A percentile compares a stretch with the other conserved stretches of the same genome.
These are phyloP conservation scores for Coffea canephora DNA, from an alignment of 257 asterid genomes.

Conservation along the genomic window DNA sequence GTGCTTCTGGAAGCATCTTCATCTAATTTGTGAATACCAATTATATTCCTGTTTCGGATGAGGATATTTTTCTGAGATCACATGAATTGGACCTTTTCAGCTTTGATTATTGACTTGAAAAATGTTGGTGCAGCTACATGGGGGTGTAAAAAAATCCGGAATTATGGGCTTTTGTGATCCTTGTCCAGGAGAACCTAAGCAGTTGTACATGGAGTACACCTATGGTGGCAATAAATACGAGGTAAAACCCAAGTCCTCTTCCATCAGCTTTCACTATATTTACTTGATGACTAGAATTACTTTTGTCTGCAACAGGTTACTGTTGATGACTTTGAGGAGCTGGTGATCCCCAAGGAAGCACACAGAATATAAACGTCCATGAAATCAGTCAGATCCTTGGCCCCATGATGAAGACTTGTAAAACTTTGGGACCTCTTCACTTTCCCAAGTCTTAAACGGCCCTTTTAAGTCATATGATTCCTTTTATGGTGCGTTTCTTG, in stretches of 20 bases:
- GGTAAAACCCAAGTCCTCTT: conserved; percentile 40
- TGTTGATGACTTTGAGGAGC: conserved; percentile 70
- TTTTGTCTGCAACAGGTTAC: conserved; percentile 47
- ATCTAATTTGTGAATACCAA: neutral
- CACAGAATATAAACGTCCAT: conserved; percentile 38
- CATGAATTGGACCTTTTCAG: neutral
- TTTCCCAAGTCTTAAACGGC: neutral
- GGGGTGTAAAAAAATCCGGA: conserved; percentile 88
- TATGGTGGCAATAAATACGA: conserved; percentile 48
- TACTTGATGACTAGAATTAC: conserved; percentile 8
- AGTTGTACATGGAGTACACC: conserved; percentile 64
- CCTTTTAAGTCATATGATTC: neutral
- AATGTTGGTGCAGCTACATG: conserved; percentile 64
- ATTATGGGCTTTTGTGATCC: conserved; percentile 99
- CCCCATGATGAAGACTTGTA: neutral
- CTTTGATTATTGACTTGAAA: neutral
- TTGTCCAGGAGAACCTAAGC: conserved; percentile 86
- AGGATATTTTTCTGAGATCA: neutral
- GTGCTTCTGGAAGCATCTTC: neutral
- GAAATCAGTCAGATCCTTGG: neutral
- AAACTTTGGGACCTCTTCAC: conserved; percentile 4
- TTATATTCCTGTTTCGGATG: neutral
- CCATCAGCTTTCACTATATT: neutral
- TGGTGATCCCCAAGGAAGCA: conserved; percentile 65
- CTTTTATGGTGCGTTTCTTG: neutral